Evolutionary conservation across 2,329 filamentous ascomycete genomes (phyloP).

Genomic region (Venturia aucupariae): DNA sequence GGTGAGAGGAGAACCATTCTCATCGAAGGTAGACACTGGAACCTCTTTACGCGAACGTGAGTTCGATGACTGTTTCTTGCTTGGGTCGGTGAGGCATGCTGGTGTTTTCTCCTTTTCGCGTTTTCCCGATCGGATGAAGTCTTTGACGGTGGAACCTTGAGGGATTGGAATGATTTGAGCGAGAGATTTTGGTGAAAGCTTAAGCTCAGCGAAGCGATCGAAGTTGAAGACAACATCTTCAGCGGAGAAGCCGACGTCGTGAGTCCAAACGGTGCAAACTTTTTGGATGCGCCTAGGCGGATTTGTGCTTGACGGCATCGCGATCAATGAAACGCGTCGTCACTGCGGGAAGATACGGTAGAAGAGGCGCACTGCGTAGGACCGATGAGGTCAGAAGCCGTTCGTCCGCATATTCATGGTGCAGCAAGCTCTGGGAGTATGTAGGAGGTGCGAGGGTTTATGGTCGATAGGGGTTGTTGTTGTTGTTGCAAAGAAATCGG

Average conservation of each 20-base stretch:
- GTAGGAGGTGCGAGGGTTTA: not conserved
- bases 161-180: conserved; percentile 62
- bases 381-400: not conserved
- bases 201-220: conserved; percentile 55
- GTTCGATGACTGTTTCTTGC: conserved; percentile 18
- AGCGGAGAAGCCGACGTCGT: conserved; percentile 57
- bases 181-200: conserved; percentile 47
- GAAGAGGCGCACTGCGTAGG: not conserved
- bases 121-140: conserved; percentile 29
- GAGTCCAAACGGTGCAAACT: conserved; percentile 45
- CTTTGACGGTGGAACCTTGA: conserved; percentile 38
- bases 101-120: conserved; percentile 15
- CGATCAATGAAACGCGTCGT: not conserved
- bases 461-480: not conserved
- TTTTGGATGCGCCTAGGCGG: conserved; percentile 24
- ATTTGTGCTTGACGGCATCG: not conserved
- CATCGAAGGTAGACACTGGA: conserved; percentile 25
- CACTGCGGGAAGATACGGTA: not conserved
- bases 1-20: conserved; percentile 26
- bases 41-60: conserved; percentile 20
- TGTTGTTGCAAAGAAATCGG: not conserved
- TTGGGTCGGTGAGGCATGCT: conserved; percentile 20
- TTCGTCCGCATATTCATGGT: conserved; percentile 1
- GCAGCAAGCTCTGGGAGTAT: conserved; percentile 3
- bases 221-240: conserved; percentile 76